Base-by-base conservation (phyloP, 495 filamentous ascomycete species). In the Penicillium goetzii region DNA sequence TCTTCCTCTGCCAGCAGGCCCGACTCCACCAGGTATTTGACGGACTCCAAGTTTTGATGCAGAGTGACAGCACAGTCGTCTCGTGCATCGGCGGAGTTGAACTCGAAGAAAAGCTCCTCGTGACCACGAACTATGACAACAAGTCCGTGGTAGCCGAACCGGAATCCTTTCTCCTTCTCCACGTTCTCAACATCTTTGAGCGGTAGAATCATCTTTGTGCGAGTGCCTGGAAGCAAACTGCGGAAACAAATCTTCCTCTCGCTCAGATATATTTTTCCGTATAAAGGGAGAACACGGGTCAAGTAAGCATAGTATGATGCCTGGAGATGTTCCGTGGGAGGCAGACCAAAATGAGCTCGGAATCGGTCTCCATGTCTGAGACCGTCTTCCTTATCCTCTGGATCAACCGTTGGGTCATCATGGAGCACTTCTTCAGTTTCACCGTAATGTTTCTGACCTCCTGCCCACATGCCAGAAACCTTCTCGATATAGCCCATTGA, bases 401-500 rank as follows among this genome's bases (percentile, higher is more conserved):
- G 81, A 38, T 90, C 89, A 55, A 87, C 83, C 28, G 86, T 83
- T 25, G 80, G 82, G 32, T 84, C 83, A 60, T 92, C 85, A 2
- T 89, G 79, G 43, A 87, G 77, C 26, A 91, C 77, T 40, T 86
- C 90, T 69, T 90, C 84, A 3, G 84, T 84, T 33, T 94, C 90
- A 21, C 89, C 85, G 67, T 97, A 99, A 74, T 99, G 95, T 68
- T 87, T 90, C 70, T 89, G 88, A 19, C 92, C 91, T 33, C 95
- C 95, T 59, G 92, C 89, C 90, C 95, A 96, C 91, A 98, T 98
- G 40, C 92, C 95, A 4, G 93, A 97, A 0, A 98, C 93, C 71
- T 97, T 97, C 68, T 96, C 94, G 32, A 97, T 88, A 72, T 99
- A 99, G 19, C 92, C 92, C 92, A 97, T 98, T 2, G 95, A 96